A percentile compares a stretch with the other conserved stretches of the same genome.
Conservation (phyloP, 305 asterid species). For the Fraxinus paxiana region DNA sequence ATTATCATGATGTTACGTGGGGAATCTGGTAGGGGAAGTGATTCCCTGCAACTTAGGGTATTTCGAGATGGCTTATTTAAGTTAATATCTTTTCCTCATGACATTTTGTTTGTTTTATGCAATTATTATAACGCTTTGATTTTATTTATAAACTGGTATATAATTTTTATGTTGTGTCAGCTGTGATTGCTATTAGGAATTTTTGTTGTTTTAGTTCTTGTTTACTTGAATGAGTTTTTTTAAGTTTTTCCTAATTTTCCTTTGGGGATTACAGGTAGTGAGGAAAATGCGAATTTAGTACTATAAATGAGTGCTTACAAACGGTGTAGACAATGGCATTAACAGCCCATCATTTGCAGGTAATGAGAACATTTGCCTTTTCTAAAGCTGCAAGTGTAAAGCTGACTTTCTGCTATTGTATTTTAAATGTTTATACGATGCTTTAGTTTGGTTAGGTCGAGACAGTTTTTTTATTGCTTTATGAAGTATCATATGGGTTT, state of each 20-base stretch:
- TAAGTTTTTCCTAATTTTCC: background rate
- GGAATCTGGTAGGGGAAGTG: background rate
- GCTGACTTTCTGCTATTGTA: background rate
- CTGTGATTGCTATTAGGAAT: background rate
- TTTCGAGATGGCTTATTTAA: background rate
- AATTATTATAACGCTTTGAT: background rate
- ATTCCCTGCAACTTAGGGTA: background rate
- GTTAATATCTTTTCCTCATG: background rate
- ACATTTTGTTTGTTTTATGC: background rate
- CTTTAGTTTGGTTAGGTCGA: background rate
- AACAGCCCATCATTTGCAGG: conserved; percentile 37
- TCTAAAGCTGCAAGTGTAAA: background rate
- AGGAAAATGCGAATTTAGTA: conserved; percentile 17
- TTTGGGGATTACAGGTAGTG: conserved; percentile 3
- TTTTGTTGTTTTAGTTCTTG: background rate
- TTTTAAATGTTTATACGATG: background rate
- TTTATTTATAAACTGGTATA: background rate
- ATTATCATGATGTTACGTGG: background rate
- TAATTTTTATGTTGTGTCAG: background rate
- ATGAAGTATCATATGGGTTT: background rate
- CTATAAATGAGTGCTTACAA: conserved; percentile 25
- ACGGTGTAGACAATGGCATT: conserved; percentile 41
- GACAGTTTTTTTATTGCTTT: background rate
- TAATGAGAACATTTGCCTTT: conserved; percentile 15
- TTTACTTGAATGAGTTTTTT: background rate